Conservation (phyloP, 2,329 filamentous ascomycete genomes). For the Ophiostoma populinum region DNA sequence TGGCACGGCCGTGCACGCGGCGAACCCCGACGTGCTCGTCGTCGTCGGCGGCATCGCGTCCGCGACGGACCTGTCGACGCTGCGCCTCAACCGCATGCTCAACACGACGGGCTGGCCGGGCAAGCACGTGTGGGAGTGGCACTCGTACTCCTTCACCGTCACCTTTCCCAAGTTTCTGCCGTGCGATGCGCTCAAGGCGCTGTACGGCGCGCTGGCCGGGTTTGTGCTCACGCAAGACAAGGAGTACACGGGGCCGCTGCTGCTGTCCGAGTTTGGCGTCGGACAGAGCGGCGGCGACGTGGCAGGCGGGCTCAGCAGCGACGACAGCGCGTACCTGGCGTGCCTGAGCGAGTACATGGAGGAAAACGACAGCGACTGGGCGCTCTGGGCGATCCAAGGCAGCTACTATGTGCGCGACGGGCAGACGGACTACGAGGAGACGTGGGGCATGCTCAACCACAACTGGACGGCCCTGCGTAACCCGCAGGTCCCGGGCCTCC, state of each 20-base stretch:
- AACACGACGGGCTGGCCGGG: slow-evolving; percentile 27
- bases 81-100: slow-evolving; percentile 20
- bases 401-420: slow-evolving; percentile 40
- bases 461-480: slow-evolving; percentile 24
- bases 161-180: slow-evolving; percentile 24
- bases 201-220: slow-evolving; percentile 30
- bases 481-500: slow-evolving; percentile 17
- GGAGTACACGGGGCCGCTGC: slow-evolving; percentile 33
- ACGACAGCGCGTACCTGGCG: slow-evolving; percentile 29
- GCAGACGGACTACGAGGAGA: slow-evolving; percentile 32
- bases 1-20: slow-evolving; percentile 29
- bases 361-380: slow-evolving; percentile 41
- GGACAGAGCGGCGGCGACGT: slow-evolving; percentile 24
- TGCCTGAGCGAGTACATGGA: slow-evolving; percentile 36
- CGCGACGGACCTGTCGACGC: slow-evolving; percentile 32
- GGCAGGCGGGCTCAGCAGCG: slow-evolving; percentile 23
- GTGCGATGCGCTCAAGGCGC: slow-evolving; percentile 24
- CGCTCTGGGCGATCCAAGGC: slow-evolving; percentile 39
- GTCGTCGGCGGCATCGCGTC: slow-evolving; percentile 36
- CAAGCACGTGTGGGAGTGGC: slow-evolving; percentile 44
- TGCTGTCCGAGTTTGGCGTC: slow-evolving; percentile 42
- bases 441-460: slow-evolving; percentile 25
- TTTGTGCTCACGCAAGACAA: slow-evolving; percentile 32
- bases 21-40: slow-evolving; percentile 34
- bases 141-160: slow-evolving; percentile 38